Percentiles rank a stretch among this genome's conserved stretches.
These are phyloP conservation scores for Dillenia turbinata DNA, from an alignment of 164 flowering plant genomes.

Conservation along the genomic window DNA sequence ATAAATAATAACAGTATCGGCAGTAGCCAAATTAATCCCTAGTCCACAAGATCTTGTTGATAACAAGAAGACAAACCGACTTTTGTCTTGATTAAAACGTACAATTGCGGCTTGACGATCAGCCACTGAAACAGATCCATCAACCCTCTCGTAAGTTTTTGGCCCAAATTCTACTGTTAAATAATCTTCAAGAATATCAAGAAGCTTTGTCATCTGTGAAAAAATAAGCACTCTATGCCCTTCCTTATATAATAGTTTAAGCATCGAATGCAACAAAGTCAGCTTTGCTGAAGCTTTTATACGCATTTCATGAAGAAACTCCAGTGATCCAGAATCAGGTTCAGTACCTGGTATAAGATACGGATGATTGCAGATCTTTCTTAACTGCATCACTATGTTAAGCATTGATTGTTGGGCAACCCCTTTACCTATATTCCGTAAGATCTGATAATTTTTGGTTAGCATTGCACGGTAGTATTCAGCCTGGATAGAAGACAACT, in stretches of 20 bases:
- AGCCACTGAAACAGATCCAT: conserved; percentile 94
- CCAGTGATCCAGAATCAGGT: conserved; percentile 87
- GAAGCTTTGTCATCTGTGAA: conserved; percentile 99
- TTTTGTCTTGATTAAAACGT: conserved; percentile 94
- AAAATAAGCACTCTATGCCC: conserved; percentile 96
- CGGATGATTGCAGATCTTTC: conserved; percentile 98
- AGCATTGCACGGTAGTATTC: conserved; percentile 99
- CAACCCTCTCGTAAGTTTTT: conserved; percentile 94
- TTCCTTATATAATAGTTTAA: conserved; percentile 64
- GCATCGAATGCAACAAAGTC: conserved; percentile 93
- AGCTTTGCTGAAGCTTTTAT: conserved; percentile 98
- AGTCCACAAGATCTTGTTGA: conserved; percentile 99
- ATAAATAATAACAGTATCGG: conserved; percentile 96
- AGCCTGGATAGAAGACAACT: conserved; percentile 93
- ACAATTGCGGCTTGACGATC: conserved; percentile 94
- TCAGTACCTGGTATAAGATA: conserved; percentile 98
- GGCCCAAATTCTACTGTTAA: conserved; percentile 85
- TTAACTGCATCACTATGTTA: conserved; percentile 95
- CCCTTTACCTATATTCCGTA: conserved; percentile 92
- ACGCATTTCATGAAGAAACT: conserved; percentile 98
- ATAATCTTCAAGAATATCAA: conserved; percentile 98
- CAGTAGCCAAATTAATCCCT: conserved; percentile 97
- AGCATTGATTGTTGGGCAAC: conserved; percentile 96
- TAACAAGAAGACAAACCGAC: conserved; percentile 85
- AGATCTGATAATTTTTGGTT: conserved; percentile 90